Percentiles rank a stretch among this genome's conserved stretches.
Evolutionary conservation across 2,329 filamentous ascomycete species (phyloP).

Genomic region (Botrytis deweyae): DNA sequence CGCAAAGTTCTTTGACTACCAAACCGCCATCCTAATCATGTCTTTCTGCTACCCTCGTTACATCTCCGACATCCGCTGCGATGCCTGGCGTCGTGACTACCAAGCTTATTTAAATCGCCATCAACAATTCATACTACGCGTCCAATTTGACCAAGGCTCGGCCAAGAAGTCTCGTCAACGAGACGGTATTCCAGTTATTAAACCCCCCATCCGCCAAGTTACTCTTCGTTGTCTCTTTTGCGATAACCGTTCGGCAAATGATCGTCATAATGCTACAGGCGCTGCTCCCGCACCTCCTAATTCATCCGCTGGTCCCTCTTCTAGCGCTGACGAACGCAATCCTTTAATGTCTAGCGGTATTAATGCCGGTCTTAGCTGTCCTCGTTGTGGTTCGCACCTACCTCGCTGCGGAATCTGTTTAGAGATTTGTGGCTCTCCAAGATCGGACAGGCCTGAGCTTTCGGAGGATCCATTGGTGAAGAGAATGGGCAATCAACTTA

Average conservation of each 20-base stretch:
- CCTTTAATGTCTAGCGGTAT: slow-evolving; percentile 58
- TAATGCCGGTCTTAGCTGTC: slow-evolving; percentile 62
- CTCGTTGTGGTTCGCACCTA: slow-evolving; percentile 64
- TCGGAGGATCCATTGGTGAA: slow-evolving; percentile 48
- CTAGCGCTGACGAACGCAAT: slow-evolving; percentile 44
- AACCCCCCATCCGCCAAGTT: slow-evolving; percentile 66
- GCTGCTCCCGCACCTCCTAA: slow-evolving; percentile 15
- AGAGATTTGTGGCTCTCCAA: slow-evolving; percentile 63
- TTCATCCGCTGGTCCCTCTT: slow-evolving; percentile 28
- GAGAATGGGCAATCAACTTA: slow-evolving; percentile 59
- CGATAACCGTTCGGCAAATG: slow-evolving; percentile 56
- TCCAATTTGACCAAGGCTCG: slow-evolving; percentile 76
- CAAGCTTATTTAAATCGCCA: slow-evolving; percentile 70
- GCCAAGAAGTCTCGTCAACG: slow-evolving; percentile 64
- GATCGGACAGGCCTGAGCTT: slow-evolving; percentile 57
- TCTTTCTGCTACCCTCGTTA: slow-evolving; percentile 74
- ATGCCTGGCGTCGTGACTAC: slow-evolving; percentile 71
- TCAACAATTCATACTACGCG: slow-evolving; percentile 70
- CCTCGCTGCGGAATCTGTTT: slow-evolving; percentile 68
- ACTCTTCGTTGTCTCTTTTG: slow-evolving; percentile 77
- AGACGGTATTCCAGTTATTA: slow-evolving; percentile 61
- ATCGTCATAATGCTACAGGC: slow-evolving; percentile 33
- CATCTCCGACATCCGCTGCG: slow-evolving; percentile 73
- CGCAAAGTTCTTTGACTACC: slow-evolving; percentile 72
- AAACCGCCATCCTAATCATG: slow-evolving; percentile 74